phyloP scores from a whole-genome alignment of 257 asterid genomes.

The Rehmannia glutinosa region DNA sequence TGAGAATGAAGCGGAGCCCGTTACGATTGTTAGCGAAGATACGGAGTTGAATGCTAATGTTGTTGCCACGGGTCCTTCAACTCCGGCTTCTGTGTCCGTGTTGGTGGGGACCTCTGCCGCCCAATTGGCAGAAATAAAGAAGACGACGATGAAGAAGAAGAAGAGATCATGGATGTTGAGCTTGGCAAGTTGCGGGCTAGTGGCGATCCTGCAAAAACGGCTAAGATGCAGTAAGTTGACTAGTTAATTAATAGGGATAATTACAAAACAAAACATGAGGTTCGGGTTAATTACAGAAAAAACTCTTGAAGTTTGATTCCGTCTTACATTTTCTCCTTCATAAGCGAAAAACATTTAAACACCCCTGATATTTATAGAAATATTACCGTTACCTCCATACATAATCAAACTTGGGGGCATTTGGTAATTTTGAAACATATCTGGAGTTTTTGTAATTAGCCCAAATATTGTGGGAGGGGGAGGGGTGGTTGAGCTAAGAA shows the following conservation, averaged over 20 bases:
- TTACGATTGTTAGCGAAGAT: conserved; percentile 28
- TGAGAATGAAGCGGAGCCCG: conserved; percentile 53
- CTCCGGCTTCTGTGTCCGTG: conserved; percentile 26
- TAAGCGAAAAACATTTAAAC: too few relatives aligned
- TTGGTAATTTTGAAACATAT: neutral
- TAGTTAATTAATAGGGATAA: too few relatives aligned
- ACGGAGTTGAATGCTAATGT: conserved; percentile 27
- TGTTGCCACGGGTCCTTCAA: conserved; percentile 39
- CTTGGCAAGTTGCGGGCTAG: conserved; percentile 58
- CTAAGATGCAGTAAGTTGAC: conserved; percentile 87
- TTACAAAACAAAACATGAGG: neutral
- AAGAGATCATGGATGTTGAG: conserved; percentile 87
- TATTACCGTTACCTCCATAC: too few relatives aligned
- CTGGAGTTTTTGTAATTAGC: neutral
- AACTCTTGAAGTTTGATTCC: too few relatives aligned
- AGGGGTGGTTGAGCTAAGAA: neutral
- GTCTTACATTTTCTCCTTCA: too few relatives aligned
- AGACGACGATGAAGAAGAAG: conserved; percentile 96
- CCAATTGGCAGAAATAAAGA: conserved; percentile 59
- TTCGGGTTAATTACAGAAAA: neutral
- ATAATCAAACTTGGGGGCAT: too few relatives aligned
- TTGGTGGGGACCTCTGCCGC: conserved; percentile 37
- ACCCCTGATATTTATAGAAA: too few relatives aligned
- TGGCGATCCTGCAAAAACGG: conserved; percentile 78
- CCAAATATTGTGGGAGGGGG: too few relatives aligned